Conservation (phyloP, 306 rosid genomes). For the Cicer bijugum region DNA sequence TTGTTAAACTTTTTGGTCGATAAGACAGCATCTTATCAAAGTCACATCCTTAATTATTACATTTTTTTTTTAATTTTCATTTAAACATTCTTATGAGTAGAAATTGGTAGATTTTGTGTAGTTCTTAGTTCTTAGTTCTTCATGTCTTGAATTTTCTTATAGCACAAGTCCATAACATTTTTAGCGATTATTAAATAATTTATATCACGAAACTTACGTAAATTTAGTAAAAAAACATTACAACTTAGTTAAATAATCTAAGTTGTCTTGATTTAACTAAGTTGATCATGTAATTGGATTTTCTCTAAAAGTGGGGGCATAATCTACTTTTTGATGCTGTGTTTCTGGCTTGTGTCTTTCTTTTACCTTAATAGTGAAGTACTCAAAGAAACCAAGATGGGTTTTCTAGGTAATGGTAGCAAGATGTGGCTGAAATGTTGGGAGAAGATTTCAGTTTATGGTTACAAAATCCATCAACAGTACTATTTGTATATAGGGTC, state of each 20-base stretch:
- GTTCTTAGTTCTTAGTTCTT: constrained; percentile 43
- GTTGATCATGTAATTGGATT: constrained; percentile 65
- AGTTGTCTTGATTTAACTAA: no score
- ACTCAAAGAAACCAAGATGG: no score
- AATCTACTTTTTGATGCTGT: constrained; percentile 64
- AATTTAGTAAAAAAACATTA: no score
- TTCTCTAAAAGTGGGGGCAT: constrained; percentile 78
- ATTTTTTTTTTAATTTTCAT: background rate
- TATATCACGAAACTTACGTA: no score
- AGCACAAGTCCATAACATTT: constrained; percentile 17
- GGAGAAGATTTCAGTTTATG: constrained; percentile 57
- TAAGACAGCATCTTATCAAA: constrained; percentile 70
- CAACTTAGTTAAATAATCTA: no score
- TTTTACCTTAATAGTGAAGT: constrained; percentile 57
- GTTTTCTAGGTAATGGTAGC: background rate
- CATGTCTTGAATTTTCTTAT: constrained; percentile 40
- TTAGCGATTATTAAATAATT: background rate
- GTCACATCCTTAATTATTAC: constrained; percentile 28
- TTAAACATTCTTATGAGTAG: constrained; percentile 40
- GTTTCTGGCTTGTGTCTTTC: constrained; percentile 67
- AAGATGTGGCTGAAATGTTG: constrained; percentile 72
- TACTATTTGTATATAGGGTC: constrained; percentile 65
- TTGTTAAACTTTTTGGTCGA: constrained; percentile 58
- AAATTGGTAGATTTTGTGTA: constrained; percentile 42
- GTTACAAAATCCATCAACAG: constrained; percentile 55